These are phyloP conservation scores for Lotus japonicus DNA, from an alignment of 306 rosid genomes.

Conservation along the genomic window DNA sequence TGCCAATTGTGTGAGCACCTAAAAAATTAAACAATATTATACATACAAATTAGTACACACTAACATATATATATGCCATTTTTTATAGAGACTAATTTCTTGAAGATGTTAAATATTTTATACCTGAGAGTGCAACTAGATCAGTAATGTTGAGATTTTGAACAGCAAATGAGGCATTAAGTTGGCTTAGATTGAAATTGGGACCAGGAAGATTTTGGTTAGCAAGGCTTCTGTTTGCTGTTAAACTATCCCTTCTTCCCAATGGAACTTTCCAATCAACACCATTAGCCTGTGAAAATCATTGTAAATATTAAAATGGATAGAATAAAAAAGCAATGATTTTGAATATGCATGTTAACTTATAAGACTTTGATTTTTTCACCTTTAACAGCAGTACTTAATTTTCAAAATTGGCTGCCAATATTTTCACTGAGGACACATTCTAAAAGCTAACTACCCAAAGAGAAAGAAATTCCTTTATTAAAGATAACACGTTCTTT, in stretches of 20 bases:
- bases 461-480: too few relatives aligned
- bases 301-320: too few relatives aligned
- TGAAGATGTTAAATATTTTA: not conserved
- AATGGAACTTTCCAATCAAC: constrained; percentile 35
- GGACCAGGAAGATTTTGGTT: constrained; percentile 32
- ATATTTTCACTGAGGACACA: too few relatives aligned
- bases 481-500: too few relatives aligned
- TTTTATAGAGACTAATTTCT: not conserved
- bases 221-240: constrained; percentile 29
- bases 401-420: too few relatives aligned
- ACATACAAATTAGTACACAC: too few relatives aligned
- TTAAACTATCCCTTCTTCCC: constrained; percentile 49
- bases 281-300: constrained; percentile 29
- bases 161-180: not conserved
- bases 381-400: too few relatives aligned
- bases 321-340: too few relatives aligned
- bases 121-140: constrained; percentile 59
- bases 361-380: too few relatives aligned
- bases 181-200: not conserved
- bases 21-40: not conserved
- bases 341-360: too few relatives aligned
- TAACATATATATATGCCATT: not conserved
- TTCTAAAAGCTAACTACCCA: too few relatives aligned
- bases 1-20: constrained; percentile 42
- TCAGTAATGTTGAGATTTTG: constrained; percentile 39